Evolutionary conservation across 352 stramenopile genomes (phyloP).

Genomic region (Globisporangium irregulare): DNA sequence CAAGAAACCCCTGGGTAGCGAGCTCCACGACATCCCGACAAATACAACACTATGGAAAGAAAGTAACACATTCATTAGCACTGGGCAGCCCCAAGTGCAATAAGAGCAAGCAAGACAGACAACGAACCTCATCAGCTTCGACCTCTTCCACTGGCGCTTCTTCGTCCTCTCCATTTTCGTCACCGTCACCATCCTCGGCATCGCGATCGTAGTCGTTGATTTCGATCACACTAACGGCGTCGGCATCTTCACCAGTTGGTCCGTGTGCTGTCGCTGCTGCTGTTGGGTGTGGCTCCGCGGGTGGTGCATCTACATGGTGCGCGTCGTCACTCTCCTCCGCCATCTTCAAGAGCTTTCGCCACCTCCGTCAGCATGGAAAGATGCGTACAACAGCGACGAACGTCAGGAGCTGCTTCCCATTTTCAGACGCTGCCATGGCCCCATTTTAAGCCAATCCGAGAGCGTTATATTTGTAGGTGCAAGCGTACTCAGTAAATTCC

Average conservation of each 20-base stretch:
- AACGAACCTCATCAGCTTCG: constrained; percentile 33
- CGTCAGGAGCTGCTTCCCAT: constrained; percentile 33
- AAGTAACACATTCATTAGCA: too few relatives aligned
- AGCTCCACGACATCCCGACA: constrained; percentile 68
- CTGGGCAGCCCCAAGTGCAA: not conserved
- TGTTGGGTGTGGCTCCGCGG: not conserved
- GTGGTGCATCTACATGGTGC: not conserved
- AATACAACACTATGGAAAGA: constrained; percentile 62
- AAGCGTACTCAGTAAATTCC: constrained; percentile 1
- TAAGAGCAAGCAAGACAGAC: not conserved
- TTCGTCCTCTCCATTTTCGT: constrained; percentile 18
- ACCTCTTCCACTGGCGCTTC: constrained; percentile 31
- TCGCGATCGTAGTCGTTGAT: constrained; percentile 18
- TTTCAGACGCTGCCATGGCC: constrained; percentile 12
- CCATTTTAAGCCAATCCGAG: constrained; percentile 5
- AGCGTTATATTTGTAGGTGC: not conserved
- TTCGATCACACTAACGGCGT: not conserved
- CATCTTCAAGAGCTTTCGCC: constrained; percentile 5
- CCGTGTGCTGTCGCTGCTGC: not conserved
- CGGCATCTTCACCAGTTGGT: not conserved
- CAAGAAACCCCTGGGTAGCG: constrained; percentile 49
- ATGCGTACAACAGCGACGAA: constrained; percentile 34
- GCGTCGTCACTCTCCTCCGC: not conserved
- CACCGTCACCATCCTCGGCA: constrained; percentile 8
- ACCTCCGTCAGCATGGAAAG: not conserved